Percentiles rank a stretch among this genome's conserved stretches.
Conservation (phyloP, 495 filamentous ascomycete species). For the Lasiosphaeriaceae sp. region DNA sequence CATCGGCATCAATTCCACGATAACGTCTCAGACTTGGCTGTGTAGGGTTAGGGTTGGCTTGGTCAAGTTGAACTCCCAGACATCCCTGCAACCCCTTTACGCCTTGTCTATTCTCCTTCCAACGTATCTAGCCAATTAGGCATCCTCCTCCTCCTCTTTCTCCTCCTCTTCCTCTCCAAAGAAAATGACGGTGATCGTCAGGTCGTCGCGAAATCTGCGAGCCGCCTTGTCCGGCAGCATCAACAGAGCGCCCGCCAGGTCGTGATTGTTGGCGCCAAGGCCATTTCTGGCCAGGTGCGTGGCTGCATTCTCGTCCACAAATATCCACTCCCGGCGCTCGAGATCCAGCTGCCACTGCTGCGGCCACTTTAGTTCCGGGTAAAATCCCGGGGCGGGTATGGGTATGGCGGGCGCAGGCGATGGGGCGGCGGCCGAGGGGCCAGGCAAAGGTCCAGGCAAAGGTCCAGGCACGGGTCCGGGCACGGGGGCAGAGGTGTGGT, state of each 20-base stretch:
- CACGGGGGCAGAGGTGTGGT: no score
- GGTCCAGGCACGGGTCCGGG: no score
- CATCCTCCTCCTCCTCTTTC: neutral
- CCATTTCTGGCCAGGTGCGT: slow-evolving; percentile 2
- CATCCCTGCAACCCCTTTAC: no score
- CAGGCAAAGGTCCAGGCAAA: no score
- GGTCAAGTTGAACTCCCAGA: no score
- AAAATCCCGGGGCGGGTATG: neutral
- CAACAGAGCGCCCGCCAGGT: neutral
- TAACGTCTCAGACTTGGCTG: no score
- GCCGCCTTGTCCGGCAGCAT: neutral
- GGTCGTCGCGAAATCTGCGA: neutral
- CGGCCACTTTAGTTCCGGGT: neutral
- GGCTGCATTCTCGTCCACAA: neutral
- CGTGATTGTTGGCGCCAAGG: neutral
- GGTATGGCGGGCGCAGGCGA: no score
- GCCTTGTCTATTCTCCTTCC: no score
- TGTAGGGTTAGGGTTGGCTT: no score
- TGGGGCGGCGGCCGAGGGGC: no score
- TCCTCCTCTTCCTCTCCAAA: neutral
- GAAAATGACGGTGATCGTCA: slow-evolving; percentile 1
- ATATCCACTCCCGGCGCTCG: neutral
- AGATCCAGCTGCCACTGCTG: neutral
- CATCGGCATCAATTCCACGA: no score
- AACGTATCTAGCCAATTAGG: no score